Evolutionary conservation across 2,329 filamentous ascomycete species (phyloP), one percentile per base, ranked within the genome.

Genomic region (Meredithiella fracta): DNA sequence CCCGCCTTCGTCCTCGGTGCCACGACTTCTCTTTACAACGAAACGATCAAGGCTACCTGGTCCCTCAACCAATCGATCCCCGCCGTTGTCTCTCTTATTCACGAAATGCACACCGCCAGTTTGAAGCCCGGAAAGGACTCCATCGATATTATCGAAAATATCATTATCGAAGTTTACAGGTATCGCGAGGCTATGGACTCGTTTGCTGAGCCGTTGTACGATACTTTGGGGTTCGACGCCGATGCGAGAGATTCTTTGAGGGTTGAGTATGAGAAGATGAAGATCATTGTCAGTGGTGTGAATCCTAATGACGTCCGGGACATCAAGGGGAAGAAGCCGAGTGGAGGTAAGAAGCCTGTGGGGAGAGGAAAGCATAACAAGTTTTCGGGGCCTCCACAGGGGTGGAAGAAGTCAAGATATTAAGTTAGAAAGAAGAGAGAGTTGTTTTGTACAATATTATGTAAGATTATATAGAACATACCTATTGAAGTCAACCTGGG

Each of bases 1-100:
- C 76, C 78, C 1, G 83, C 83, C 0, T 86, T 83, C 63, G 80
- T 86, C 5, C 74, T 91, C 0, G 85, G 84, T 51, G 82, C 79
- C 4, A 81, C 80, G 17, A 84, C 83, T 0, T 70, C 75, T 0
- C 77, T 90, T 44, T 90, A 86, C 70, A 82, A 84, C 63, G 72
- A 78, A 51, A 73, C 88, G 34, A 72, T 86, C 23, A 67, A 71
- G 14, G 73, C 82, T 22, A 71, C 79, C 56, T 86, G 82, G 78
- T 66, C 69, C 34, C 75, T 78, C 9, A 77, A 78, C 60, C 73
- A 78, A 22, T 79, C 86, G 62, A 70, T 79, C 1, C 60, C 63
- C 2, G 71, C 72, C 1, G 75, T 84, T 23, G 67, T 80, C 52
- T 68, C 72, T 3, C 65, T 83, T 1, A 67, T 86, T 3, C 70